Evolutionary conservation across 2,329 filamentous ascomycete genomes (phyloP).

Genomic region (Aureobasidium sp.): DNA sequence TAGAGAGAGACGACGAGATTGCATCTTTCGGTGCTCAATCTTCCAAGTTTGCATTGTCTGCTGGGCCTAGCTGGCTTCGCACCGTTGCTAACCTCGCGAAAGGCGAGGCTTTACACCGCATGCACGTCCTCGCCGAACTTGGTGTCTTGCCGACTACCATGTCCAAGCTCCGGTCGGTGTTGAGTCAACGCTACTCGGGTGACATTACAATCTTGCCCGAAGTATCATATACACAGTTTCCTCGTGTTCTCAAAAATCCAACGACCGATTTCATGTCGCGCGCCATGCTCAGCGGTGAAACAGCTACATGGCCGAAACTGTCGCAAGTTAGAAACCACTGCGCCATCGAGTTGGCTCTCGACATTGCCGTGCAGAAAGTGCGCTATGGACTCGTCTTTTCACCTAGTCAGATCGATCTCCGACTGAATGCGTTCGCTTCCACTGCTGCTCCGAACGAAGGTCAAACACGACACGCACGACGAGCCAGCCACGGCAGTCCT

Average conservation of each 20-base stretch:
- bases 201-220: constrained; percentile 91
- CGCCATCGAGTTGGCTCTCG: constrained; percentile 79
- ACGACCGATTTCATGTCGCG: constrained; percentile 79
- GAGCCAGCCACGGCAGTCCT: constrained; percentile 11
- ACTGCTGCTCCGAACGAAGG: neutral
- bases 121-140: constrained; percentile 73
- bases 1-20: constrained; percentile 60
- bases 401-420: constrained; percentile 55
- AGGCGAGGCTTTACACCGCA: constrained; percentile 70
- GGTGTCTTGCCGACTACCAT: constrained; percentile 73
- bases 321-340: constrained; percentile 79
- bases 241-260: constrained; percentile 74
- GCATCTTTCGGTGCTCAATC: constrained; percentile 27
- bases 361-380: constrained; percentile 63
- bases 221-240: constrained; percentile 66
- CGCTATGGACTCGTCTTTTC: constrained; percentile 64
- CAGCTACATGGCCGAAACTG: constrained; percentile 86
- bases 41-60: constrained; percentile 29
- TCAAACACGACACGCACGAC: neutral
- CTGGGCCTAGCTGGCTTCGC: constrained; percentile 54
- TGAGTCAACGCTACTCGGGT: constrained; percentile 87
- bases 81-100: constrained; percentile 66
- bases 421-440: constrained; percentile 27
- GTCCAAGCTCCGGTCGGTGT: constrained; percentile 61
- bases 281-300: constrained; percentile 69